Conservation (phyloP, 495 filamentous ascomycete genomes). For the Aspergillus avenaceus region DNA sequence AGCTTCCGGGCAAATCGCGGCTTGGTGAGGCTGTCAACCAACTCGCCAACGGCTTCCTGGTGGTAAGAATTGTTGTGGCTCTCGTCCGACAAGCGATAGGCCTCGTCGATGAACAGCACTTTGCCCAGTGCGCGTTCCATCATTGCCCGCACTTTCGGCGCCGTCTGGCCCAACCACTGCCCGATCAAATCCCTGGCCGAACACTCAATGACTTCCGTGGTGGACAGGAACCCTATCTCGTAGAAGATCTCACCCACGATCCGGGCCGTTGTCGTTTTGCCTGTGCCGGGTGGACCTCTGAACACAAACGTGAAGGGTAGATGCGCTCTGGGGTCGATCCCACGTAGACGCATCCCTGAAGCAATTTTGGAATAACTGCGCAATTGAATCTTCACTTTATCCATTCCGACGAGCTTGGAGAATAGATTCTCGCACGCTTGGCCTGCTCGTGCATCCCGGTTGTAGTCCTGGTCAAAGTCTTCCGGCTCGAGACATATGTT, state of each 20-base stretch:
- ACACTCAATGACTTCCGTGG: slow-evolving; percentile 28
- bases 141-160: slow-evolving; percentile 55
- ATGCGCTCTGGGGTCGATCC: neutral
- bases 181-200: slow-evolving; percentile 36
- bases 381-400: neutral
- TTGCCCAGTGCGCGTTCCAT: slow-evolving; percentile 58
- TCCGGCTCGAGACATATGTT: neutral
- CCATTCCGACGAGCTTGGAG: no score
- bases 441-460: neutral
- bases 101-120: slow-evolving; percentile 64
- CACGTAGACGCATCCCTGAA: neutral
- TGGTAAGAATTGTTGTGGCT: no score
- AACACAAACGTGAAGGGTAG: no score
- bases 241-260: slow-evolving; percentile 19
- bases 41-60: slow-evolving; percentile 57
- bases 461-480: neutral
- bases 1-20: slow-evolving; percentile 50
- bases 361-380: no score
- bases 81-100: slow-evolving; percentile 55
- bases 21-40: slow-evolving; percentile 55
- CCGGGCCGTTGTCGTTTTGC: slow-evolving; percentile 43
- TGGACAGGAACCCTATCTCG: slow-evolving; percentile 33
- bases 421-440: no score
- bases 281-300: slow-evolving; percentile 34
- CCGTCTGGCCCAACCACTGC: slow-evolving; percentile 56